A percentile compares a stretch with the other conserved stretches of the same genome.
These are phyloP conservation scores for Annona squamosa DNA, from an alignment of 164 flowering plant species.

Conservation along the genomic window DNA sequence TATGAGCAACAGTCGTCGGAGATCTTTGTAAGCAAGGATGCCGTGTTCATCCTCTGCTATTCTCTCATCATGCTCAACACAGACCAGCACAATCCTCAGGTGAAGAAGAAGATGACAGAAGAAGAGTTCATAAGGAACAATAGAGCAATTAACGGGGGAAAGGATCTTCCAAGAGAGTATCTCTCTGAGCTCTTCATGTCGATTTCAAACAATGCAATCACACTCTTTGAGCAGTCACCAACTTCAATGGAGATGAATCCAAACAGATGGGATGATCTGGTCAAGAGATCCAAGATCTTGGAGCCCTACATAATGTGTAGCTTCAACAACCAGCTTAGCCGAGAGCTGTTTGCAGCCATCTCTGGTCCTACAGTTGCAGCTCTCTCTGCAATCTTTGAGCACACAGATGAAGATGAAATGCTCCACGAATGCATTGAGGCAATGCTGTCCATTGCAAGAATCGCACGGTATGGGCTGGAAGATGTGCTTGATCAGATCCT, in stretches of 20 bases:
- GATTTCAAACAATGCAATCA: conserved; percentile 58
- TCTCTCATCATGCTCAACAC: conserved; percentile 96
- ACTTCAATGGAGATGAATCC: conserved; percentile 51
- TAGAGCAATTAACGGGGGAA: conserved; percentile 80
- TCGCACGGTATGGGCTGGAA: conserved; percentile 59
- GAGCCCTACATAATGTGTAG: conserved; percentile 39
- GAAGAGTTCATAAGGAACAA: conserved; percentile 96
- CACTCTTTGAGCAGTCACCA: conserved; percentile 35
- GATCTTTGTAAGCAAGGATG: conserved; percentile 67
- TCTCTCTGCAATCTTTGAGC: conserved; percentile 71
- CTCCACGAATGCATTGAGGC: conserved; percentile 76
- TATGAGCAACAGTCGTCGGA: conserved; percentile 71
- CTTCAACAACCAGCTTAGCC: conserved; percentile 42
- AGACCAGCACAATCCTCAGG: conserved; percentile 93
- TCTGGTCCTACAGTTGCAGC: conserved; percentile 80
- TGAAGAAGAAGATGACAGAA: conserved; percentile 99
- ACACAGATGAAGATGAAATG: conserved; percentile 68
- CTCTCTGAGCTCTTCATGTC: conserved; percentile 82
- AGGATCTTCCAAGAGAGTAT: conserved; percentile 83
- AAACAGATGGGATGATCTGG: conserved; percentile 64
- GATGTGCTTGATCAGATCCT: conserved; percentile 83
- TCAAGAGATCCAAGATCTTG: conserved; percentile 40
- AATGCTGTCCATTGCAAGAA: conserved; percentile 54
- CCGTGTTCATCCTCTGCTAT: conserved; percentile 71
- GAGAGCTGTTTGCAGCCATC: conserved; percentile 82